Base-by-base conservation (phyloP, 2,329 filamentous ascomycete species). In the Penicillium sp. region DNA sequence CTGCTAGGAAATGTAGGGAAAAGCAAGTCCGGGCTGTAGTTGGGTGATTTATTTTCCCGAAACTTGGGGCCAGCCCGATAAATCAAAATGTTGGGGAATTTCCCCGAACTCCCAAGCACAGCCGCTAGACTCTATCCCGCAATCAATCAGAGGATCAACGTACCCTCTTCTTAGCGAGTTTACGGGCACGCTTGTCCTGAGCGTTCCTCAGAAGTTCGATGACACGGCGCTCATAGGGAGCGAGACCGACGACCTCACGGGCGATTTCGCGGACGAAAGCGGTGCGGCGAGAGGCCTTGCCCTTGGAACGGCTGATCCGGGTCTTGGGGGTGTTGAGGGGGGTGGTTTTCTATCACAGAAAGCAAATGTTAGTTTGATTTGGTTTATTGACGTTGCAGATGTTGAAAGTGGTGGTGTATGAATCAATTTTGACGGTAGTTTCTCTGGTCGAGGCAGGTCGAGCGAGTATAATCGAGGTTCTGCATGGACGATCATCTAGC, bases 131-230 rank as follows among this genome's bases (percentile, higher is more conserved):
- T 21, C n/a, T 6, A 3, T 29, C 7, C 35, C 29, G 23, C 45
- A 15, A 19, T 35, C 38, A 56, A 60, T 31, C 61, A 41, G 29
- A 50, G n/a, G 31, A 13, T 59, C 60, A 64, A 88, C 90, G 73
- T 88, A 94, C 91, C 83, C 94, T 90, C 91, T 96, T 97, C 93
- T 98, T 98, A 78, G 94, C 94, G 79, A 97, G 91, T 90, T 97
- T 97, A 76, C 94, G 89, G 78, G 94, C 94, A 84, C 94, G 92
- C 92, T 98, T 98, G 85, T 99, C 95, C 87, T 96, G 96, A 86
- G 88, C 90, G 91, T 99, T 99, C 78, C 95, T 92, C 84, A 99
- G 91, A 81, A 99, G 86, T 89, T 99, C 95, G 81, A 99, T 96
- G 75, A 99, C 92, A 80, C 95, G 93, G 84, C 95, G 94, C 90